These are phyloP conservation scores for Clitoria ternatea DNA, from an alignment of 306 rosid species.

Conservation along the genomic window DNA sequence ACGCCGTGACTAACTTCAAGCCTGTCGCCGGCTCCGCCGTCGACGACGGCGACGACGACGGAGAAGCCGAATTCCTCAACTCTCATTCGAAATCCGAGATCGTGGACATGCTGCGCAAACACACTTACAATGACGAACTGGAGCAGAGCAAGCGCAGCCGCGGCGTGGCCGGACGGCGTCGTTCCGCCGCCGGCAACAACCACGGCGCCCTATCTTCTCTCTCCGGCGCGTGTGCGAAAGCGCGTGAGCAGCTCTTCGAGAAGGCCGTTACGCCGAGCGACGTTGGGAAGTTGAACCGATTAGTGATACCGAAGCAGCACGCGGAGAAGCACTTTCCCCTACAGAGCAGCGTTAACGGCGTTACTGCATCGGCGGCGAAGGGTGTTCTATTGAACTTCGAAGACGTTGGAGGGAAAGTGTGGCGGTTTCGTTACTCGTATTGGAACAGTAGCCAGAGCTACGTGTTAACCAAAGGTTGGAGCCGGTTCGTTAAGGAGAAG, in stretches of 20 bases:
- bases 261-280: conserved; percentile 94
- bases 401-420: conserved; percentile 88
- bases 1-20: conserved; percentile 86
- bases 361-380: conserved; percentile 23
- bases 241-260: conserved; percentile 80
- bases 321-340: conserved; percentile 94
- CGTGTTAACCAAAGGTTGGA: conserved; percentile 94
- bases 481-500: conserved; percentile 97
- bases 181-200: background rate
- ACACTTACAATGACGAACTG: conserved; percentile 84
- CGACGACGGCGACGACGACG: conserved; percentile 30
- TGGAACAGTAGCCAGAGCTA: conserved; percentile 99
- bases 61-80: conserved; percentile 54
- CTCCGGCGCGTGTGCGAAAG: conserved; percentile 10
- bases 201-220: no score
- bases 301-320: conserved; percentile 93
- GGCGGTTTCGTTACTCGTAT: conserved; percentile 94
- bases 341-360: conserved; percentile 31
- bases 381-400: conserved; percentile 75
- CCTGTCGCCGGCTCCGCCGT: conserved; percentile 9
- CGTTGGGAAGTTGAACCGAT: conserved; percentile 82
- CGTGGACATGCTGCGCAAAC: conserved; percentile 96
- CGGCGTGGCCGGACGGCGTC: conserved; percentile 26
- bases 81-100: conserved; percentile 86
- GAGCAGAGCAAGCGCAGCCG: conserved; percentile 69